phyloP scores from a whole-genome alignment of 192 early-diverging fungal species.

The Rhizophagus prolifer region DNA sequence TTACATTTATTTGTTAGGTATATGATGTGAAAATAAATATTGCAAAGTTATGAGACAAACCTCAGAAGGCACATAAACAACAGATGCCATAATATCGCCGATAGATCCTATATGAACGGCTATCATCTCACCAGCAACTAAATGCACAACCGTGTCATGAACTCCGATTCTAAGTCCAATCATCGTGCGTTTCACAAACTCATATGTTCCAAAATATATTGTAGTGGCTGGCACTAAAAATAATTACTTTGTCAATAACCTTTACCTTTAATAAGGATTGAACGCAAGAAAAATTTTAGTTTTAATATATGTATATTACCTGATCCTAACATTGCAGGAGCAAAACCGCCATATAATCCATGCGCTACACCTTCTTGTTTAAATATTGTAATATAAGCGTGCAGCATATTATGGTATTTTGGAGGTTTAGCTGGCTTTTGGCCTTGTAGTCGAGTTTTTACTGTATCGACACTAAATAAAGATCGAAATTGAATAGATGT shows the following conservation, averaged over 20 bases:
- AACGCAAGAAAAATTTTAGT: too few species aligned
- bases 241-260: background rate
- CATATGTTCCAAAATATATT: constrained; percentile 59
- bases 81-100: constrained; percentile 55
- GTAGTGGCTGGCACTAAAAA: constrained; percentile 53
- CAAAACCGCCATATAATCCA: constrained; percentile 55
- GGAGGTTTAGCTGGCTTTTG: constrained; percentile 43
- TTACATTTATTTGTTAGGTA: background rate
- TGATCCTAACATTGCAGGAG: constrained; percentile 56
- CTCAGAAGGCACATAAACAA: constrained; percentile 61
- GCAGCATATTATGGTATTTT: constrained; percentile 60
- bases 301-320: constrained; percentile 14
- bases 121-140: constrained; percentile 43
- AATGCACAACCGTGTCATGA: constrained; percentile 54
- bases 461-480: constrained; percentile 45
- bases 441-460: constrained; percentile 59
- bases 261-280: background rate
- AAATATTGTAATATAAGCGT: constrained; percentile 54
- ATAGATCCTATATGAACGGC: constrained; percentile 37
- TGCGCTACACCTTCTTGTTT: constrained; percentile 53
- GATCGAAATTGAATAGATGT: background rate
- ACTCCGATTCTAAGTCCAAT: constrained; percentile 38
- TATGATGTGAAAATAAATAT: background rate
- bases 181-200: constrained; percentile 54
- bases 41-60: constrained; percentile 26